Conservation (phyloP, 257 asterid genomes). For the Ocimum tenuiflorum region DNA sequence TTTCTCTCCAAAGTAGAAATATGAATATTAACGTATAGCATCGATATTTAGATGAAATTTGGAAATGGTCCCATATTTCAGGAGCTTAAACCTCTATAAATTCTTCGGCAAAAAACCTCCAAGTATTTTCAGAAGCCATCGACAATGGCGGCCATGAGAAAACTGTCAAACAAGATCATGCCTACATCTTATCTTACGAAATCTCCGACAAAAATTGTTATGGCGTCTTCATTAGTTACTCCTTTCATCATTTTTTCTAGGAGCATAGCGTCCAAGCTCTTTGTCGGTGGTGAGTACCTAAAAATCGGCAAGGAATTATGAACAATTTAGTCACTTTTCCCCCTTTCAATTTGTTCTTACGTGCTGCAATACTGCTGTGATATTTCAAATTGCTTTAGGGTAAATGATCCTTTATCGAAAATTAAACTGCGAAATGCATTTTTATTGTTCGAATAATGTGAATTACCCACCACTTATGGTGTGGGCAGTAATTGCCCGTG, state of each 20-base stretch:
- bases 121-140: not conserved
- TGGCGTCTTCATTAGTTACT: constrained; percentile 27
- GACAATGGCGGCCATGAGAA: constrained; percentile 64
- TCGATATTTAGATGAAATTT: not conserved
- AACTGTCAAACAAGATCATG: constrained; percentile 28
- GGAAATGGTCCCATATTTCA: not conserved
- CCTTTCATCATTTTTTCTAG: constrained; percentile 39
- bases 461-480: too few relatives aligned
- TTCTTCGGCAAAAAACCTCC: not conserved
- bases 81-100: not conserved
- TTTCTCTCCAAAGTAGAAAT: not conserved
- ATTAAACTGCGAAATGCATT: not conserved
- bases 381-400: not conserved
- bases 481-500: not conserved
- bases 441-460: too few relatives aligned
- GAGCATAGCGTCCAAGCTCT: constrained; percentile 83
- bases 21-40: not conserved
- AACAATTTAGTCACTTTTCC: not conserved
- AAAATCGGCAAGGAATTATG: not conserved
- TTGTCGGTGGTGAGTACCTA: constrained; percentile 57
- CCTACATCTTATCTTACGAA: constrained; percentile 15
- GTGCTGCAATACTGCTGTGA: not conserved
- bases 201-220: constrained; percentile 3
- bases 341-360: not conserved
- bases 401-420: constrained; percentile 11